These are phyloP conservation scores for Prunus mume DNA, from an alignment of 306 rosid species.

Conservation along the genomic window DNA sequence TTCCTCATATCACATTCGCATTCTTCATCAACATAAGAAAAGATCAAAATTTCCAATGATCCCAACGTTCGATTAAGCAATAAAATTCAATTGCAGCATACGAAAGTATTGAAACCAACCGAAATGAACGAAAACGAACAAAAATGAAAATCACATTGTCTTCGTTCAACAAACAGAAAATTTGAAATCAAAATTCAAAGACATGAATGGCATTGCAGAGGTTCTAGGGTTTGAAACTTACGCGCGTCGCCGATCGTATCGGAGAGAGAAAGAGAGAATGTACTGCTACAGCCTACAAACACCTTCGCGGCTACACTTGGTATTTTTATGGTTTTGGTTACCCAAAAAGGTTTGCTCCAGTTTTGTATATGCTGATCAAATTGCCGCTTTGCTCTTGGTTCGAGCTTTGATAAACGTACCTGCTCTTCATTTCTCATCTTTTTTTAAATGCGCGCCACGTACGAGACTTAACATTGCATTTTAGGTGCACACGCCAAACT, in stretches of 20 bases:
- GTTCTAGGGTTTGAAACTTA: background rate
- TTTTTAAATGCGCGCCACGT: background rate
- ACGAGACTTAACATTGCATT: background rate
- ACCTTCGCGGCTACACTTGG: background rate
- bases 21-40: background rate
- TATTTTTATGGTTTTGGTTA: background rate
- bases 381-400: constrained; percentile 15
- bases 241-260: constrained; percentile 27
- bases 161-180: background rate
- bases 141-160: background rate
- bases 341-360: background rate
- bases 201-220: background rate
- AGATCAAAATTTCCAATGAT: background rate
- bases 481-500: background rate
- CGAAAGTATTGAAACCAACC: background rate
- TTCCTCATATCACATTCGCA: background rate
- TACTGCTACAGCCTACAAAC: background rate
- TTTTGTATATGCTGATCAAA: constrained; percentile 19
- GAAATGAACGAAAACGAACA: background rate
- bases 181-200: background rate
- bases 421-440: background rate
- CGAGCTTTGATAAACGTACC: background rate
- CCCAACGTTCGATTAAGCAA: background rate
- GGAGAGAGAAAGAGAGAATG: constrained; percentile 8
- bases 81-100: background rate